These are phyloP conservation scores for Populus hybrid DNA, from an alignment of 441 rosid species.

Conservation along the genomic window DNA sequence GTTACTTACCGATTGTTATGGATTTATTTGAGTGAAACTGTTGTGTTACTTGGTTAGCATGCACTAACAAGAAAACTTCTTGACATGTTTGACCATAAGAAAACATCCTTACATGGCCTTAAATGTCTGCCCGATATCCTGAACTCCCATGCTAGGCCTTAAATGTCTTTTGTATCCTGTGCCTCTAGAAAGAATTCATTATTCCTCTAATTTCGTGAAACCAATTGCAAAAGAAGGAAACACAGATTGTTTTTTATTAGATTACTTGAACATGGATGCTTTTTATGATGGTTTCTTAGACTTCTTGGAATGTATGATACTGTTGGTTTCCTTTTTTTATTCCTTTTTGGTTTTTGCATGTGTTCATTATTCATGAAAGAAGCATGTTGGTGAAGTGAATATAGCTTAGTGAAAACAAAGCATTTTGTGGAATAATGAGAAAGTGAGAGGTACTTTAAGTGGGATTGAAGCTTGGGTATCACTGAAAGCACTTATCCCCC, in stretches of 20 bases:
- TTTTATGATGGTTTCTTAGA: background rate
- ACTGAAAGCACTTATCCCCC: background rate
- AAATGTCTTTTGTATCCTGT: background rate
- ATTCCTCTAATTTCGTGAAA: background rate
- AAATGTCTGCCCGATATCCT: background rate
- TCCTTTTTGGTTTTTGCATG: background rate
- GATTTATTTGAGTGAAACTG: background rate
- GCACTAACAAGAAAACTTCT: background rate
- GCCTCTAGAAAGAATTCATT: background rate
- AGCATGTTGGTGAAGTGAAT: background rate
- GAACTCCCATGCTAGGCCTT: background rate
- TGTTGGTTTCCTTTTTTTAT: background rate
- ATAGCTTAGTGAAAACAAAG: background rate
- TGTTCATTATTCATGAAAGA: background rate
- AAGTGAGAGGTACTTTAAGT: background rate
- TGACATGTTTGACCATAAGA: background rate
- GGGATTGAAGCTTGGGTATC: background rate
- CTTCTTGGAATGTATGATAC: background rate
- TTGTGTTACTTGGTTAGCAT: background rate
- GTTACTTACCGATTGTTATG: conserved; percentile 23
- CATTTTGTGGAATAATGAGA: background rate
- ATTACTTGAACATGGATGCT: background rate
- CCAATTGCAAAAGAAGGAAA: background rate
- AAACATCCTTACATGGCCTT: background rate
- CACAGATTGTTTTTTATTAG: background rate